Conservation (phyloP, 2,329 filamentous ascomycete genomes). For the Westerdykella ornata region DNA sequence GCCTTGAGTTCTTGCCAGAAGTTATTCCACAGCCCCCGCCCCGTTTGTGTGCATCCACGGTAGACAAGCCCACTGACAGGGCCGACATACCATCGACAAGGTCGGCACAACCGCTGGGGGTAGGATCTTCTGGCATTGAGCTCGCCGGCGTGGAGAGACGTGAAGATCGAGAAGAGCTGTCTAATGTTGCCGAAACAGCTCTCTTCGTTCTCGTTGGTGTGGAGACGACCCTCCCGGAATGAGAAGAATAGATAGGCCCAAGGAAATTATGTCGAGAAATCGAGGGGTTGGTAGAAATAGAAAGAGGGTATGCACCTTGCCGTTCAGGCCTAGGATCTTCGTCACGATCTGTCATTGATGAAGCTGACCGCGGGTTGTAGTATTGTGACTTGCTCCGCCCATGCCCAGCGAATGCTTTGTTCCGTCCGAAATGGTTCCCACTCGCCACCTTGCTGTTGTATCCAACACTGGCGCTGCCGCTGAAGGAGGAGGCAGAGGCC, state of each 20-base stretch:
- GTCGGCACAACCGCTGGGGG: conserved; percentile 24
- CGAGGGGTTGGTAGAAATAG: conserved; percentile 33
- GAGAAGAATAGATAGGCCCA: background rate
- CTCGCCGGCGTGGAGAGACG: conserved; percentile 14
- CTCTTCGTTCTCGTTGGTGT: conserved; percentile 12
- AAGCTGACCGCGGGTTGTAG: conserved; percentile 36
- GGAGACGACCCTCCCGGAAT: conserved; percentile 15
- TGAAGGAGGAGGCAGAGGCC: conserved; percentile 45
- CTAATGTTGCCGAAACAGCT: conserved; percentile 9
- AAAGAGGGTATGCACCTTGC: conserved; percentile 42
- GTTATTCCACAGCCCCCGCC: conserved; percentile 22
- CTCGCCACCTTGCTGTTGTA: conserved; percentile 43
- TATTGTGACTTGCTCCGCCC: conserved; percentile 44
- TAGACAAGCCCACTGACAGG: conserved; percentile 21
- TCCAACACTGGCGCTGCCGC: conserved; percentile 50
- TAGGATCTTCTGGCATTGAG: conserved; percentile 24
- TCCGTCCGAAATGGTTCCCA: conserved; percentile 35
- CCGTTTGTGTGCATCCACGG: conserved; percentile 13
- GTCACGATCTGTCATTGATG: conserved; percentile 39
- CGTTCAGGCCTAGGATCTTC: conserved; percentile 38
- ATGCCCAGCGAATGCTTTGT: conserved; percentile 33
- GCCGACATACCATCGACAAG: conserved; percentile 20
- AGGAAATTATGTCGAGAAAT: background rate
- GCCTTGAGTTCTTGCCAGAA: conserved; percentile 22
- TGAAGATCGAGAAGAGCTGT: conserved; percentile 23